Conservation (phyloP, 306 rosid genomes). For the Alnus glutinosa region DNA sequence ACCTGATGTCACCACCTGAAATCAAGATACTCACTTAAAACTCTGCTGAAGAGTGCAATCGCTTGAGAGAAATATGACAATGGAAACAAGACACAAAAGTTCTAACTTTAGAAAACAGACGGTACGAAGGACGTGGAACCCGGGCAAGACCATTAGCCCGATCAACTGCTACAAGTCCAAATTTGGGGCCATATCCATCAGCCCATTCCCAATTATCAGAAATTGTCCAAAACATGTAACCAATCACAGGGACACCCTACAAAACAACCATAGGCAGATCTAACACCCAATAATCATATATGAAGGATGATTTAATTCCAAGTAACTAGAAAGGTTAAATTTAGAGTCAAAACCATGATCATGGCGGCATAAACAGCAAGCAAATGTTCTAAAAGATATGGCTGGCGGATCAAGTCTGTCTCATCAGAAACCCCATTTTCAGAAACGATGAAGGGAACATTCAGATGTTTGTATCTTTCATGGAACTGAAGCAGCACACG, state of each 20-base stretch:
- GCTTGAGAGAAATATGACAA: slow-evolving; percentile 19
- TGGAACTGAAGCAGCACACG: slow-evolving; percentile 88
- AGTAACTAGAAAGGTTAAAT: slow-evolving; percentile 8
- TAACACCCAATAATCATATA: slow-evolving; percentile 16
- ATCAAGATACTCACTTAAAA: slow-evolving; percentile 26
- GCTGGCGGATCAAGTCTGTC: slow-evolving; percentile 88
- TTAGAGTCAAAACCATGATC: slow-evolving; percentile 55
- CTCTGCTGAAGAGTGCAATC: slow-evolving; percentile 21
- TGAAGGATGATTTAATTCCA: slow-evolving; percentile 17
- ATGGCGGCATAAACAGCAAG: slow-evolving; percentile 84
- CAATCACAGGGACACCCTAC: slow-evolving; percentile 76
- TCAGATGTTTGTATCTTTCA: slow-evolving; percentile 86
- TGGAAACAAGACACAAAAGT: slow-evolving; percentile 18
- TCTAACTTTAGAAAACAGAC: slow-evolving; percentile 74
- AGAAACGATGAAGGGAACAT: slow-evolving; percentile 74
- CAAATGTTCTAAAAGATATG: slow-evolving; percentile 86
- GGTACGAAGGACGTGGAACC: slow-evolving; percentile 84
- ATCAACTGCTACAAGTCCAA: slow-evolving; percentile 97
- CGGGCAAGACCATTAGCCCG: slow-evolving; percentile 70
- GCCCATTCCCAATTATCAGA: slow-evolving; percentile 99
- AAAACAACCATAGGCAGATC: slow-evolving; percentile 29
- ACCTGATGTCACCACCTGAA: slow-evolving; percentile 68
- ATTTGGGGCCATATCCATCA: slow-evolving; percentile 98
- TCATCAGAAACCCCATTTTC: slow-evolving; percentile 93
- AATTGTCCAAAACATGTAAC: slow-evolving; percentile 84